Evolutionary conservation across 2,329 filamentous ascomycete species (phyloP).

Genomic region (Clarireedia homoeocarpa): DNA sequence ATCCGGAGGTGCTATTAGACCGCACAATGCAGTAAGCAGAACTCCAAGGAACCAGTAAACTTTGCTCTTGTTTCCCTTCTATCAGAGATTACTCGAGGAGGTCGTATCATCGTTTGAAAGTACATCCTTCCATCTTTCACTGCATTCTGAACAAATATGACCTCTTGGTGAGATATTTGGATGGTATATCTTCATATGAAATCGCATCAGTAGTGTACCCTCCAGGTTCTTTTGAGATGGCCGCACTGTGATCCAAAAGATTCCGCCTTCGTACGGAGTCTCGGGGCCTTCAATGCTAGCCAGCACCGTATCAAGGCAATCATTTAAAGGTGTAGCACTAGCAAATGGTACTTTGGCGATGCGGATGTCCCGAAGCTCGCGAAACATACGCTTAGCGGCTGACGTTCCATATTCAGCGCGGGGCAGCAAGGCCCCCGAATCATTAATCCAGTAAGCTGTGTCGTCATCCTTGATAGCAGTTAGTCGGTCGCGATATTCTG

Average conservation of each 20-base stretch:
- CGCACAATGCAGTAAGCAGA: constrained; percentile 14
- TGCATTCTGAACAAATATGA: no score
- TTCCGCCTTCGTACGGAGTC: constrained; percentile 21
- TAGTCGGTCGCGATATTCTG: constrained; percentile 6
- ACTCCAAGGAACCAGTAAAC: no score
- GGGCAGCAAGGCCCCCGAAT: neutral
- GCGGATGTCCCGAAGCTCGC: constrained; percentile 19
- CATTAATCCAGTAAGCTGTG: neutral
- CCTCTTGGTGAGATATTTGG: constrained; percentile 14
- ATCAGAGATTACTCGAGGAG: no score
- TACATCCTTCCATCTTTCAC: no score
- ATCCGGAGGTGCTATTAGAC: constrained; percentile 16
- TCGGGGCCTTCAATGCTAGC: constrained; percentile 24
- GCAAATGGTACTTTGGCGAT: constrained; percentile 19
- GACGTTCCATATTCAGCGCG: constrained; percentile 7
- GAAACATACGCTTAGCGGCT: constrained; percentile 16
- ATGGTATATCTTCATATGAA: constrained; percentile 21
- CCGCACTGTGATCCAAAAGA: constrained; percentile 20
- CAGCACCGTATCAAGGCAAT: constrained; percentile 18
- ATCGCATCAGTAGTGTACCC: neutral
- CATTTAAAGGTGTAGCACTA: constrained; percentile 15
- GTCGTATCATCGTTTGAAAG: no score
- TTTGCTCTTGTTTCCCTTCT: no score
- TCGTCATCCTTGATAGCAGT: constrained; percentile 1
- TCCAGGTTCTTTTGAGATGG: constrained; percentile 4